Evolutionary conservation across 2,329 filamentous ascomycete genomes (phyloP), one percentile per base, ranked within the genome.

Genomic region (Fusarium sp.): DNA sequence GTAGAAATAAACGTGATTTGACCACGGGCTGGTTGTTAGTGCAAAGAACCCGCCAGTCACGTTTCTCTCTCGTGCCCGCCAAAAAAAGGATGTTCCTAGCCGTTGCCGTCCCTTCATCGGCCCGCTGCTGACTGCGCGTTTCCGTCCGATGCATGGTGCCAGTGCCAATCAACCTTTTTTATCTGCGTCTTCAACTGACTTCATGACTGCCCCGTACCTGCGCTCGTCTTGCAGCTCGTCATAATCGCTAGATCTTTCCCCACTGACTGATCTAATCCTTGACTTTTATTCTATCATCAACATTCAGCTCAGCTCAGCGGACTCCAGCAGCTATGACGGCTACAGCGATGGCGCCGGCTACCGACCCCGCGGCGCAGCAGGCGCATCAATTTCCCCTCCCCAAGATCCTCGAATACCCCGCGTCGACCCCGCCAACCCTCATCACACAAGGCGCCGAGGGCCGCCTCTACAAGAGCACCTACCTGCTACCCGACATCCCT

Each of bases 381-480:
- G 63, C 73, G 27, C 76, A 80, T 60, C 71, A 77, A 66, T 87
- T 87, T 77, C 84, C 87, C 75, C 91, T 94, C 71, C 92, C 92
- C 40, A 83, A 86, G 37, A 88, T 92, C 76, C 92, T 95, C 83
- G 86, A 87, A 68, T 86, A 90, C 85, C 89, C 89, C 81, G 86
- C 89, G 71, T 86, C 90, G 43, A 82, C 86, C 76, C 83, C 89
- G 58, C 91, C 94, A 72, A 83, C 81, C 58, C 93, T 98, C 79
- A 90, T 98, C 77, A 92, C 94, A 66, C 97, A 98, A 88, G 97
- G 97, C 84, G 97, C 97, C 81, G 97, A 99, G 90, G 95, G 94
- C 69, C 94, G 96, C 74, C 90, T 99, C 80, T 98, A 97, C 90
- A 92, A 91, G 82, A 96, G 94, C 20, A 92, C 90, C 65, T 97